A percentile compares a stretch with the other conserved stretches of the same genome.
These are phyloP conservation scores for Cryphonectria japonica DNA, from an alignment of 2,329 filamentous ascomycete genomes.

Conservation along the genomic window DNA sequence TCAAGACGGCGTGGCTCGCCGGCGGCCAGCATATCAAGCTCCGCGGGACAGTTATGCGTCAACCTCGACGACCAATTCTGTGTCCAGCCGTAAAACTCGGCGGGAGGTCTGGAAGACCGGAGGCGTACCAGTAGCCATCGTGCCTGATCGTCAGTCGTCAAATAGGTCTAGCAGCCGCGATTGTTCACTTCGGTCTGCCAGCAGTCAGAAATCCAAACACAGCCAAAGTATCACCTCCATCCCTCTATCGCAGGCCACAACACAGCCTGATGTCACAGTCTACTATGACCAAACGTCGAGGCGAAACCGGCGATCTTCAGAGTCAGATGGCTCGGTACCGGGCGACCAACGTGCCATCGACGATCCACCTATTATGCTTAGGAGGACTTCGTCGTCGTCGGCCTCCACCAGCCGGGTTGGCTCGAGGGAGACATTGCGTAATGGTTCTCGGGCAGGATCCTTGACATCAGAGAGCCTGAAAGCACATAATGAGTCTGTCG, in stretches of 20 bases:
- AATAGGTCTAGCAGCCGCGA: conserved; percentile 51
- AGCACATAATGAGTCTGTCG: conserved; percentile 49
- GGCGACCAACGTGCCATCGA: conserved; percentile 62
- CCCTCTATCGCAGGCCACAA: conserved; percentile 46
- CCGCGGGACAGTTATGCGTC: conserved; percentile 53
- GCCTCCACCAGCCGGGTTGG: conserved; percentile 59
- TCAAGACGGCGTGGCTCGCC: conserved; percentile 18
- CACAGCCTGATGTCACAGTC: conserved; percentile 47
- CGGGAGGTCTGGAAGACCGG: conserved; percentile 63
- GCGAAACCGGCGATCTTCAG: conserved; percentile 49
- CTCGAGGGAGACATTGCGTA: conserved; percentile 34
- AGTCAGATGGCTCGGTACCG: conserved; percentile 49
- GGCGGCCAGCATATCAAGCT: conserved; percentile 33
- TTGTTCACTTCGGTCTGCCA: conserved; percentile 64
- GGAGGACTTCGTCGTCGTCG: conserved; percentile 63
- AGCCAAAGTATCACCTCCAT: conserved; percentile 57
- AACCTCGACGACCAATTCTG: conserved; percentile 51
- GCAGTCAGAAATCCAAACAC: conserved; percentile 58
- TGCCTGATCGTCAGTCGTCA: conserved; percentile 62
- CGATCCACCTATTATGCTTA: conserved; percentile 60
- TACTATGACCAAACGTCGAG: conserved; percentile 48
- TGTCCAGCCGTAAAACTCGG: conserved; percentile 59
- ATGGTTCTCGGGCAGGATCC: conserved; percentile 57
- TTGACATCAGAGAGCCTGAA: conserved; percentile 62
- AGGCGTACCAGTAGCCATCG: conserved; percentile 64